Conservation (phyloP, 2,329 filamentous ascomycete species). For the Diplodia scrobiculata region DNA sequence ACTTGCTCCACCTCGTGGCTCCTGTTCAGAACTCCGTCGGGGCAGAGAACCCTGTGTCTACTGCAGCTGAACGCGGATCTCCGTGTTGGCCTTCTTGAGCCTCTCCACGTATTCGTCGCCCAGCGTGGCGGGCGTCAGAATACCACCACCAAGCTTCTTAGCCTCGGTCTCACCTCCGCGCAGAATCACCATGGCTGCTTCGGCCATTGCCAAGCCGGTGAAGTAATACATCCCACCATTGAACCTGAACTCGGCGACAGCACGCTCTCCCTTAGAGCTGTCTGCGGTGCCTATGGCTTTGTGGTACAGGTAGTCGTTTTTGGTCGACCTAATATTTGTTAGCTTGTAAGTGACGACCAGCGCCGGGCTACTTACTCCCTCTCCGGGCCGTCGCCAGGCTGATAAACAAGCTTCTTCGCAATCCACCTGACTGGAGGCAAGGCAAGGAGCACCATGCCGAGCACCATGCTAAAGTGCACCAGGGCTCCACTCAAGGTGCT, state of each 20-base stretch:
- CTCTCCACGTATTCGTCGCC: constrained; percentile 66
- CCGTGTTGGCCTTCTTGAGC: constrained; percentile 17
- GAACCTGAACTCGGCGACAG: constrained; percentile 58
- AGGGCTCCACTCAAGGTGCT: constrained; percentile 53
- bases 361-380: constrained; percentile 43
- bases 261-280: constrained; percentile 53
- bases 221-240: constrained; percentile 67
- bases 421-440: constrained; percentile 59
- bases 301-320: constrained; percentile 64
- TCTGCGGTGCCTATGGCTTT: constrained; percentile 64
- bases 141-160: constrained; percentile 62
- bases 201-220: constrained; percentile 64
- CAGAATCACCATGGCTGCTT: constrained; percentile 67
- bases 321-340: constrained; percentile 52
- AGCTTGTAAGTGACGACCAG: neutral
- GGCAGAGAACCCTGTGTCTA: neutral
- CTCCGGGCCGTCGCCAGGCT: constrained; percentile 55
- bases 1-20: neutral
- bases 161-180: constrained; percentile 51
- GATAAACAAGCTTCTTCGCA: constrained; percentile 50
- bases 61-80: constrained; percentile 19
- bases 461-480: constrained; percentile 53
- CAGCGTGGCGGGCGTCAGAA: constrained; percentile 72
- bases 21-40: neutral
- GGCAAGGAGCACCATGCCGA: constrained; percentile 51